Evolutionary conservation across 2,329 filamentous ascomycete genomes (phyloP).

Genomic region (Annulohypoxylon truncatum): DNA sequence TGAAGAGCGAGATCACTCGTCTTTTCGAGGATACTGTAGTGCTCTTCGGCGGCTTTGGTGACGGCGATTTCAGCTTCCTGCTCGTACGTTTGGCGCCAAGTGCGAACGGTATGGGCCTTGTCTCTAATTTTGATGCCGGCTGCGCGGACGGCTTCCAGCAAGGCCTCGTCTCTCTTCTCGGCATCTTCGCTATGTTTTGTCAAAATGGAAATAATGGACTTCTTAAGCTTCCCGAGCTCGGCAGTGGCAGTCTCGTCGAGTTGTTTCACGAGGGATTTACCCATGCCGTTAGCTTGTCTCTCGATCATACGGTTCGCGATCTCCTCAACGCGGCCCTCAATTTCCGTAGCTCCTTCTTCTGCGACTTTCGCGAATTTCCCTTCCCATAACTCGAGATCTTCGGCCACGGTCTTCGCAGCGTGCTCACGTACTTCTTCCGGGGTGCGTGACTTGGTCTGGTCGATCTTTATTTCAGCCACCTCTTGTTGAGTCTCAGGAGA

Average conservation of each 20-base stretch:
- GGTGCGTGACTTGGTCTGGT: slow-evolving; percentile 52
- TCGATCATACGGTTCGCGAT: slow-evolving; percentile 67
- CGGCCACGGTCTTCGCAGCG: slow-evolving; percentile 74
- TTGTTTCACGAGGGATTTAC: slow-evolving; percentile 73
- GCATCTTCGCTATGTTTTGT: slow-evolving; percentile 63
- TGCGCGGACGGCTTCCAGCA: slow-evolving; percentile 66
- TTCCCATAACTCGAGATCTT: slow-evolving; percentile 88
- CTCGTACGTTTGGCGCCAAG: slow-evolving; percentile 81
- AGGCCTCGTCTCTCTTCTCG: slow-evolving; percentile 56
- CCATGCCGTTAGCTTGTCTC: slow-evolving; percentile 73
- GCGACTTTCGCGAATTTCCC: slow-evolving; percentile 87
- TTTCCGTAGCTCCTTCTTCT: slow-evolving; percentile 80
- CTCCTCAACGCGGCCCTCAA: slow-evolving; percentile 76
- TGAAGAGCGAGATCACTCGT: slow-evolving; percentile 87
- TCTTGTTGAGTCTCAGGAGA: slow-evolving; percentile 42
- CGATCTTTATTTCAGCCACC: slow-evolving; percentile 36
- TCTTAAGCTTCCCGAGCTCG: slow-evolving; percentile 74
- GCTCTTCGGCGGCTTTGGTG: slow-evolving; percentile 78
- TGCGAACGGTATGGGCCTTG: slow-evolving; percentile 79
- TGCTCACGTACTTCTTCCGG: slow-evolving; percentile 68
- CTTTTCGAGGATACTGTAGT: slow-evolving; percentile 83
- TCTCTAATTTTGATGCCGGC: slow-evolving; percentile 80
- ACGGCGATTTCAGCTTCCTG: slow-evolving; percentile 75
- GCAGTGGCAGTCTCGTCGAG: slow-evolving; percentile 75
- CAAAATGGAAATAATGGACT: slow-evolving; percentile 72